Conservation (phyloP, 1,139 yeast species). For the Candida gigantensis region DNA sequence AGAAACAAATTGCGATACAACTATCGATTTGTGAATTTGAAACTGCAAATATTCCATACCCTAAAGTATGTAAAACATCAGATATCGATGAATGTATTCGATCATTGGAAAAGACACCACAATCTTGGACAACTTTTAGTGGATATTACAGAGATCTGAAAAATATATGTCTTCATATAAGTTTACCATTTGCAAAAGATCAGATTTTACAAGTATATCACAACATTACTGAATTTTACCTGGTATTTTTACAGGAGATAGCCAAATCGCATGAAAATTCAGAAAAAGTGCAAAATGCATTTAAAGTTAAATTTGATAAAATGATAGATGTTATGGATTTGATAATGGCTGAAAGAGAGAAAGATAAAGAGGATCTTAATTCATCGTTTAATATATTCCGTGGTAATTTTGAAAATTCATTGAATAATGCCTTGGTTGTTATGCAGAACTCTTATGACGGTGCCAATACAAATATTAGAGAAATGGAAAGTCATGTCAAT, state of each 20-base stretch:
- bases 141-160: slow-evolving; percentile 55
- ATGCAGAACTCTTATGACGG: slow-evolving; percentile 13
- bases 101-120: slow-evolving; percentile 44
- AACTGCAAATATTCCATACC: slow-evolving; percentile 40
- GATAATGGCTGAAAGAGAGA: slow-evolving; percentile 10
- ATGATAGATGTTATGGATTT: slow-evolving; percentile 14
- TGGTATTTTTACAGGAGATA: slow-evolving; percentile 22
- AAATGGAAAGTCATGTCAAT: slow-evolving; percentile 11
- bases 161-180: slow-evolving; percentile 50
- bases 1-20: slow-evolving; percentile 46
- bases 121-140: slow-evolving; percentile 63
- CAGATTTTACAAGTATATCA: slow-evolving; percentile 47
- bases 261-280: slow-evolving; percentile 15
- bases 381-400: slow-evolving; percentile 15
- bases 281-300: slow-evolving; percentile 12
- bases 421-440: slow-evolving; percentile 13
- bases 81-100: slow-evolving; percentile 36
- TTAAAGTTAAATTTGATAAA: slow-evolving; percentile 20
- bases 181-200: slow-evolving; percentile 54
- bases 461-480: slow-evolving; percentile 12
- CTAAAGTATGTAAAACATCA: slow-evolving; percentile 27
- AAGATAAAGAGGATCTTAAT: slow-evolving; percentile 12
- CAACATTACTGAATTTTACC: slow-evolving; percentile 44
- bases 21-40: slow-evolving; percentile 58
- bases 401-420: slow-evolving; percentile 16